phyloP scores from a whole-genome alignment of 2,329 filamentous ascomycete species.

The Pyrenochaeta sp. region DNA sequence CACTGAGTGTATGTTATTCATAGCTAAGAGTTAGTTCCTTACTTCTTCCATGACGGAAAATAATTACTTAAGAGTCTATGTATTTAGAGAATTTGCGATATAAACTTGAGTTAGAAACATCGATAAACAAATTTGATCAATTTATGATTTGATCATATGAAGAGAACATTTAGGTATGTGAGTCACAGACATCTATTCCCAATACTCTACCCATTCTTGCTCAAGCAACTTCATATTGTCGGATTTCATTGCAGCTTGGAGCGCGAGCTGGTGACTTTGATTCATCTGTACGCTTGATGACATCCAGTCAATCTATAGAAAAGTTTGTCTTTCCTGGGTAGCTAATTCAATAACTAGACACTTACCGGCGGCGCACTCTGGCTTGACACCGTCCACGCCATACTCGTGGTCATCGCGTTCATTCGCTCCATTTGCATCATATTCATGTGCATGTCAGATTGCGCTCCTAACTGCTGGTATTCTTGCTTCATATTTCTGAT shows the following conservation, averaged over 20 bases:
- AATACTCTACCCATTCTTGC: slow-evolving; percentile 23
- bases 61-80: too few relatives aligned
- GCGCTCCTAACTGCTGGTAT: slow-evolving; percentile 17
- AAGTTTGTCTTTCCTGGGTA: background rate
- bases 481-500: slow-evolving; percentile 18
- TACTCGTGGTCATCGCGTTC: slow-evolving; percentile 5
- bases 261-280: slow-evolving; percentile 14
- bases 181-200: slow-evolving; percentile 4
- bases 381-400: slow-evolving; percentile 2
- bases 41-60: too few relatives aligned
- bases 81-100: too few relatives aligned
- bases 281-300: slow-evolving; percentile 18
- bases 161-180: too few relatives aligned
- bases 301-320: slow-evolving; percentile 15
- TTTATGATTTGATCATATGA: too few relatives aligned
- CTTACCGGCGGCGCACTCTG: slow-evolving; percentile 14
- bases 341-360: background rate
- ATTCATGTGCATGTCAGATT: slow-evolving; percentile 14
- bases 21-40: too few relatives aligned
- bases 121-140: too few relatives aligned
- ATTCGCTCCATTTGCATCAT: slow-evolving; percentile 18
- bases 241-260: slow-evolving; percentile 23
- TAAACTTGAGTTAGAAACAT: too few relatives aligned
- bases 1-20: too few relatives aligned
- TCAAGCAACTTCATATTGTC: slow-evolving; percentile 20